Base-by-base conservation (phyloP, 1,284 basidiomycete genomes). In the Ustilago xerochloae region DNA sequence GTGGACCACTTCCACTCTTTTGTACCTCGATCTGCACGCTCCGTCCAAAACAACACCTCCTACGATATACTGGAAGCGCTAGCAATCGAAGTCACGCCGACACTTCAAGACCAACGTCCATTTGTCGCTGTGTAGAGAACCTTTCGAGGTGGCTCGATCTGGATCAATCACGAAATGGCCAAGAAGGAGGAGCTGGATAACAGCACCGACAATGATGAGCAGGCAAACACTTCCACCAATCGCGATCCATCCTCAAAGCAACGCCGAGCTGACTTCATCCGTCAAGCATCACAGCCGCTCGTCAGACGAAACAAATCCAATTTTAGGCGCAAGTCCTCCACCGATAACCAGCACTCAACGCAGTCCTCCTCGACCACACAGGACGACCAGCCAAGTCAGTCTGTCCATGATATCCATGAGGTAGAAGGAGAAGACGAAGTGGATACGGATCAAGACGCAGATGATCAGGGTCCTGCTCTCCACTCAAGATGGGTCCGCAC, bases 401-500 rank as follows among this genome's bases (percentile, higher is more conserved):
- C 58, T 8, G 55, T 62, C 20, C 36, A 56, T 18, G 55, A 58
- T 30, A 59, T 71, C 8, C 43, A 63, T 49, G 63, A 71, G 39
- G 59, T 36, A 6, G 60, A 67, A 13, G 54, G 45, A 8, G 58
- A 64, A 35, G 62, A 65, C 13, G 35, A 39, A 24, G 26, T 22
- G 13, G 63, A 72, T 24, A 56, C 7, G 16, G 49, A 49, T 9
- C 45, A 22, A 6, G 68, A 71, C 4, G 38, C n/a, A 12, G 63
- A 67, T 5, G 59, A 72, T 3, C 59, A 72, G n/a, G 54, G 69
- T 3, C 70, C 70, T 6, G 8, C 53, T 1, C 39, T 74, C 20
- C 70, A 74, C 36, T 61, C 43, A 8, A 53, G 70, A 43, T 74
- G 70, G 70, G 57, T 74, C 3, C 62, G 64, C 20, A 60, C 64